Evolutionary conservation across 352 stramenopile genomes (phyloP).

Genomic region (Phytophthora vignae): DNA sequence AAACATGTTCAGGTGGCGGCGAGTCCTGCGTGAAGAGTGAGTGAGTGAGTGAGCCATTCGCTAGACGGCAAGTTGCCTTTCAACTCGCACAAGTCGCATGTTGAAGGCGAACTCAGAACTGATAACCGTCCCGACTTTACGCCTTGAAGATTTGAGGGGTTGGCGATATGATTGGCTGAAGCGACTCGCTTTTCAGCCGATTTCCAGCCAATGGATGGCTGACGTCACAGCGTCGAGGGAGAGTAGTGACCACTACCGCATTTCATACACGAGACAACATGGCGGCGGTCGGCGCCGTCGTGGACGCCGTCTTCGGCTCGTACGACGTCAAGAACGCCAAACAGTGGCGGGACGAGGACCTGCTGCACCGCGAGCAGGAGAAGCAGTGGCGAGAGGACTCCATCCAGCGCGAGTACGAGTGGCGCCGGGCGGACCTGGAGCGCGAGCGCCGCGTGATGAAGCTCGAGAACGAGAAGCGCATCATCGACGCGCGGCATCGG

Average conservation of each 20-base stretch:
- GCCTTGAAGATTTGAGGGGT: background rate
- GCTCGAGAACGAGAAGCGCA: conserved; percentile 85
- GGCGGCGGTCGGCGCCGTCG: conserved; percentile 66
- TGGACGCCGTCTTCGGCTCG: conserved; percentile 81
- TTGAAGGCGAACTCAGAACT: conserved; percentile 43
- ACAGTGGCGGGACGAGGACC: conserved; percentile 82
- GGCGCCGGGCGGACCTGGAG: conserved; percentile 75
- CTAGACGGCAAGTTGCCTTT: conserved; percentile 22
- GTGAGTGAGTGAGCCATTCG: background rate
- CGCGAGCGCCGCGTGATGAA: conserved; percentile 75
- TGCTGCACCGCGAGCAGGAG: conserved; percentile 74
- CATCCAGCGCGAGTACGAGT: conserved; percentile 71
- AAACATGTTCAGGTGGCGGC: background rate
- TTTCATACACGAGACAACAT: conserved; percentile 30
- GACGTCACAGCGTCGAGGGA: conserved; percentile 22
- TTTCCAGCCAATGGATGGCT: background rate
- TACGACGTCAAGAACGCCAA: conserved; percentile 88
- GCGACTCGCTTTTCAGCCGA: conserved; percentile 6
- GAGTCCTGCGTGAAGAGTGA: background rate
- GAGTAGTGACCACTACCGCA: conserved; percentile 9
- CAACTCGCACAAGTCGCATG: conserved; percentile 13
- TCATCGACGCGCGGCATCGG: conserved; percentile 76
- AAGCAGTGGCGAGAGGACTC: conserved; percentile 84
- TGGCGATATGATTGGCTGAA: conserved; percentile 5
- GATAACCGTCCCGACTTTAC: conserved; percentile 32